These are phyloP conservation scores for Datisca glomerata DNA, from an alignment of 306 rosid species.

Conservation along the genomic window DNA sequence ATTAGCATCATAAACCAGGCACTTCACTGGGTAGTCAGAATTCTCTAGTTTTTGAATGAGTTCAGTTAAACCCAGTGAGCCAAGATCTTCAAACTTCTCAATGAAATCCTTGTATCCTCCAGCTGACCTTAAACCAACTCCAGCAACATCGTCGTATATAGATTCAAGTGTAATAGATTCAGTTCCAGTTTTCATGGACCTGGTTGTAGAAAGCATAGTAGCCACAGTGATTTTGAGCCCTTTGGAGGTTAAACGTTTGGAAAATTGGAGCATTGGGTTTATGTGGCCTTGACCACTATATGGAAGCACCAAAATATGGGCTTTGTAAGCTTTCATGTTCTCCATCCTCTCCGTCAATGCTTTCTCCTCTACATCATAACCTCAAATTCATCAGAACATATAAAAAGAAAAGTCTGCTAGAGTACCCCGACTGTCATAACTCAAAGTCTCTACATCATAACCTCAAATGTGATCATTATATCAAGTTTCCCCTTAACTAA, in stretches of 20 bases:
- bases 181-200: too few relatives aligned
- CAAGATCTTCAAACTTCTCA: conserved; percentile 6
- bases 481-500: too few relatives aligned
- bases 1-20: conserved; percentile 19
- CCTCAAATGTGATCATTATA: too few relatives aligned
- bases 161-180: background rate
- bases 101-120: background rate
- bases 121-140: background rate
- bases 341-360: too few relatives aligned
- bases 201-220: conserved; percentile 2
- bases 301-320: conserved; percentile 11
- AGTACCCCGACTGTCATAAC: too few relatives aligned
- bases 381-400: too few relatives aligned
- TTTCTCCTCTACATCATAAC: too few relatives aligned
- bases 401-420: too few relatives aligned
- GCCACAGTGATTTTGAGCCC: conserved; percentile 7
- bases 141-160: background rate
- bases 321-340: conserved; percentile 2
- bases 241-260: conserved; percentile 11
- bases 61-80: conserved; percentile 4
- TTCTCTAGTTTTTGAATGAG: conserved; percentile 3
- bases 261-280: conserved; percentile 21
- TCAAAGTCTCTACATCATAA: too few relatives aligned
- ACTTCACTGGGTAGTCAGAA: conserved; percentile 7
- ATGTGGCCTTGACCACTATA: conserved; percentile 20